Evolutionary conservation across 2,329 filamentous ascomycete genomes (phyloP), one percentile per base, ranked within the genome.

Genomic region (Fusarium drepaniforme): DNA sequence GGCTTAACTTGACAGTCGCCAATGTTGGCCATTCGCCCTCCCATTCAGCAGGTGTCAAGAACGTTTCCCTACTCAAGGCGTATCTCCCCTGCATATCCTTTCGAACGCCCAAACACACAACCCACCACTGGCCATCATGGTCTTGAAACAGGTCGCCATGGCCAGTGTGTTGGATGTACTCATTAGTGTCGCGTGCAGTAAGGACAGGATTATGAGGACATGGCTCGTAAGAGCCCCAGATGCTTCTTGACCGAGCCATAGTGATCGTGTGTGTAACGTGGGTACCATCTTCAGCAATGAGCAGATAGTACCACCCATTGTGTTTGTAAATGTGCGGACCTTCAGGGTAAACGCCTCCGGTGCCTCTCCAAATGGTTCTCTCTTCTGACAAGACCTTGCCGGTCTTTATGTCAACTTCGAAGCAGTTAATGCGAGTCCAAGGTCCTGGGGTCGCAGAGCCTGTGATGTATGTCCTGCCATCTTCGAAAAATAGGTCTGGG

Each of bases 281-380:
- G 6, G 63, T 65, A 4, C 63, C 63, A 30, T 56, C 63, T 18
- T 65, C 56, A 33, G 64, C 33, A n/a, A 53, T 33, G 11, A 66
- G n/a, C 13, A 66, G 56, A 13, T 61, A 66, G 42, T 61, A 59
- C 18, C 82, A 87, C 2, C 79, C 81, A n/a, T 83, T 84, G 23
- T 82, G 83, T 69, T 83, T 84, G 74, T 84, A 85, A 16, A 87
- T 80, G 59, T 87, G 85, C 3, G 86, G 85, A 5, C 64, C 42
- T 28, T 72, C 70, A 8, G 69, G 23, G 13, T 40, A n/a, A 16
- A 23, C 37, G 25, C 16, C 25, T 30, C 13, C 15, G 2, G 16
- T 56, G 35, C 23, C 66, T 51, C 28, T 30, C 69, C 66, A 69
- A 12, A 72, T 56, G 5, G 53, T 13, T 9, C 38, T 74, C n/a